Conservation (phyloP, 768 basidiomycete species). For the Boletellus sp. region DNA sequence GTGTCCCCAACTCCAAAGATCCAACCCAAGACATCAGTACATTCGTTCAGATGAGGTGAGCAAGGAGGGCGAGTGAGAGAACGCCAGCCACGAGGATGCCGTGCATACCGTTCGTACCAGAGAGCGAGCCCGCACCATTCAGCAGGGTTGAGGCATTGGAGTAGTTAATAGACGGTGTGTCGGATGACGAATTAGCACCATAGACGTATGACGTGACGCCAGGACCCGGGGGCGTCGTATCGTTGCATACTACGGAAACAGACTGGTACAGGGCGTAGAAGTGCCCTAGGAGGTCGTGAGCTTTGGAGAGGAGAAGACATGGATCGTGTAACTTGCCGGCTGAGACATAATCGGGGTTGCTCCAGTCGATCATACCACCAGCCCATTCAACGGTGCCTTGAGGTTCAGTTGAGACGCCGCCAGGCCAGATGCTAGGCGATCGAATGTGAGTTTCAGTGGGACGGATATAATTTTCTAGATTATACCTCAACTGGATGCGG, state of each 20-base stretch:
- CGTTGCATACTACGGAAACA: slow-evolving; percentile 61
- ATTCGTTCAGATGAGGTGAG: slow-evolving; percentile 20
- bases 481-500: slow-evolving; percentile 74
- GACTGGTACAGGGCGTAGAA: slow-evolving; percentile 65
- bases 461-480: not conserved
- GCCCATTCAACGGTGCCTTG: slow-evolving; percentile 76
- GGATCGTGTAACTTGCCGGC: slow-evolving; percentile 41
- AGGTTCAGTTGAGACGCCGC: slow-evolving; percentile 58
- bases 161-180: slow-evolving; percentile 52
- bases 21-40: not conserved
- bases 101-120: slow-evolving; percentile 8
- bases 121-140: slow-evolving; percentile 33
- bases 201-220: slow-evolving; percentile 66
- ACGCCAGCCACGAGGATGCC: slow-evolving; percentile 12
- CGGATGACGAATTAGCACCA: slow-evolving; percentile 46
- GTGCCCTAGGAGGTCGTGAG: slow-evolving; percentile 43
- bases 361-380: slow-evolving; percentile 81
- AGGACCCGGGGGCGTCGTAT: slow-evolving; percentile 39
- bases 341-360: slow-evolving; percentile 68
- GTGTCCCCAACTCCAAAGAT: not conserved
- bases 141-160: slow-evolving; percentile 57
- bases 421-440: slow-evolving; percentile 67
- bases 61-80: slow-evolving; percentile 13
- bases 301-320: not conserved
- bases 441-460: slow-evolving; percentile 1